Evolutionary conservation across 2,329 filamentous ascomycete genomes (phyloP), one percentile per base, ranked within the genome.

Genomic region (Phoma sp.): DNA sequence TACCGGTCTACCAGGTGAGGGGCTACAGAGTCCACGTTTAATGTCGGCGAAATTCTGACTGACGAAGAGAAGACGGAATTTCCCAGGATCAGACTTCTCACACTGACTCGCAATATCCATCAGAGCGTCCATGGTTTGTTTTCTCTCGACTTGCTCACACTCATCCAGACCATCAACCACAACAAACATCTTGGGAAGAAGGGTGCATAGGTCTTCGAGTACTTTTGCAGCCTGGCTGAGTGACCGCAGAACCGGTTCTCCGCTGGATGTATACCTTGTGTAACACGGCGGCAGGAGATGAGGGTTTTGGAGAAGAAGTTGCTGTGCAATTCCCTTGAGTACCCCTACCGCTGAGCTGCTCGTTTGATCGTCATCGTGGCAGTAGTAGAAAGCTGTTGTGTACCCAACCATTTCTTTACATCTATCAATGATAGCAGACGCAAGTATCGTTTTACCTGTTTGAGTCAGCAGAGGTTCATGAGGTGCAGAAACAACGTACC

Each of bases 321-420:
- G 64, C 23, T 64, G 39, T 18, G 58, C 26, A 10, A 70, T 25
- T 3, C 53, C 64, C 50, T 58, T 64, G 0, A 66, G 18, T 7
- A 70, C 55, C 2, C 42, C 56, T 1, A 67, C 49, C 1, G 60
- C 52, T 7, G 56, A 56, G 23, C 56, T 60, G 23, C 45, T 53
- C 28, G 29, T 33, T n/a, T 50, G 47, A 14, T 59, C 64, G 18
- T 58, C 56, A 28, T 64, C 47, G 15, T 59, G 61, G 39, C 66
- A 71, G 34, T 71, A 71, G 42, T 62, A 65, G 38, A 60, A 69
- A n/a, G n/a, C n/a, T n/a, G n/a, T n/a, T n/a, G n/a, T n/a, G n/a
- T n/a, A n/a, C n/a, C n/a, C n/a, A n/a, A n/a, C n/a, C n/a, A n/a
- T n/a, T n/a, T n/a, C n/a, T n/a, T n/a, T n/a, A n/a, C n/a, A n/a